These are phyloP conservation scores for Wickerhamomyces strasburgensis DNA, from an alignment of 805 yeast genomes.

Conservation along the genomic window DNA sequence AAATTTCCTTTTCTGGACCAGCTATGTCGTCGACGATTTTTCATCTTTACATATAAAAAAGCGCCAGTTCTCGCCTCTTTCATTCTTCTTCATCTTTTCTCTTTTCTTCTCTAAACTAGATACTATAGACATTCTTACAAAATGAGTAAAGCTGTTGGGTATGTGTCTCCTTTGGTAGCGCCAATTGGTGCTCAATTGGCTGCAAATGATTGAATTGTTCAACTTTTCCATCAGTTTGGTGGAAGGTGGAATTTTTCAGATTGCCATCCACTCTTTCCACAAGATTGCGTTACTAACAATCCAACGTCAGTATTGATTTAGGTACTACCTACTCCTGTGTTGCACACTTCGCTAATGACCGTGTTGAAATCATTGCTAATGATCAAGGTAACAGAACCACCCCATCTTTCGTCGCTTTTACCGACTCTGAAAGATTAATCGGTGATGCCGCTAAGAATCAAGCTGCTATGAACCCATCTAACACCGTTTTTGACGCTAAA, in stretches of 20 bases:
- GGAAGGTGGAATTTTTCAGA: too few species aligned
- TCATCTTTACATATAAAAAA: too few species aligned
- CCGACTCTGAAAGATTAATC: conserved; percentile 70
- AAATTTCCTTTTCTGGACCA: not conserved
- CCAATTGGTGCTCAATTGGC: too few species aligned
- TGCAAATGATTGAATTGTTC: too few species aligned
- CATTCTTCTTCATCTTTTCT: not conserved
- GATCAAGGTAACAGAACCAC: conserved; percentile 99
- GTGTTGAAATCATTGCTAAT: conserved; percentile 93
- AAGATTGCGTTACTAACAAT: not conserved
- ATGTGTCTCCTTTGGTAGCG: too few species aligned
- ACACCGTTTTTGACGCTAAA: conserved; percentile 90
- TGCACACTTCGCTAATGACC: conserved; percentile 86
- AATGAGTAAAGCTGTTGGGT: conserved; percentile 46
- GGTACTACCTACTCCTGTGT: conserved; percentile 68
- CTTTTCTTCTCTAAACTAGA: not conserved
- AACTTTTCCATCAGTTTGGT: too few species aligned
- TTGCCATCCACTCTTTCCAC: not conserved
- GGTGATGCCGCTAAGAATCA: conserved; percentile 36
- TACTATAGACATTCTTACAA: conserved; percentile 7
- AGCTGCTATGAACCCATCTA: conserved; percentile 87
- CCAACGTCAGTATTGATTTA: conserved; percentile 26
- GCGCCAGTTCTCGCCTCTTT: too few species aligned
- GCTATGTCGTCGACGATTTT: not conserved
- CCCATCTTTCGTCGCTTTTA: conserved; percentile 93